Evolutionary conservation across 2,329 filamentous ascomycete species (phyloP).

Genomic region (Alternaria triticimaculans): DNA sequence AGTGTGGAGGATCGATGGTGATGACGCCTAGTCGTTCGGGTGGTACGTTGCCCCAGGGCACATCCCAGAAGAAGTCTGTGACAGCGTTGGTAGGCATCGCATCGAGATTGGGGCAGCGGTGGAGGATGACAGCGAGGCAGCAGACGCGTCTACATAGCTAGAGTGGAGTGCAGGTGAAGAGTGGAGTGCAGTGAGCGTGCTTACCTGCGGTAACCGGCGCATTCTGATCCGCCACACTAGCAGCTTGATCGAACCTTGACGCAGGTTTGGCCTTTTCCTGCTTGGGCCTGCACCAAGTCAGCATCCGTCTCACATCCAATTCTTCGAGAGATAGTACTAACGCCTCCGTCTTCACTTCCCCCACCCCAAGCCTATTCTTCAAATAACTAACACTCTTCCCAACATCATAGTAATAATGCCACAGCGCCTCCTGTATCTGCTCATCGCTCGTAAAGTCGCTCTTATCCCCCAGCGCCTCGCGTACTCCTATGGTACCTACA

Average conservation of each 20-base stretch:
- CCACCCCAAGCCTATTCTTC: constrained; percentile 59
- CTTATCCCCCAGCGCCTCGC: constrained; percentile 66
- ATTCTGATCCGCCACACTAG: constrained; percentile 46
- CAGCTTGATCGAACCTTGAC: constrained; percentile 55
- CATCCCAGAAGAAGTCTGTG: constrained; percentile 76
- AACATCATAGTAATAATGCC: constrained; percentile 96
- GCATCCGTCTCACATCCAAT: too few relatives aligned
- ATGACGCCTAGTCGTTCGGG: constrained; percentile 66
- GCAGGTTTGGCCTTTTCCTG: constrained; percentile 46
- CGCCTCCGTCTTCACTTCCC: constrained; percentile 25
- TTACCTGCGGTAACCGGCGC: constrained; percentile 55
- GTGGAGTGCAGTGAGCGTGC: constrained; percentile 38
- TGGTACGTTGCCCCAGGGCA: constrained; percentile 83
- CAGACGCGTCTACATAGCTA: constrained; percentile 20
- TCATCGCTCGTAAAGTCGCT: constrained; percentile 65
- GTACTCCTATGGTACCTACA: constrained; percentile 70
- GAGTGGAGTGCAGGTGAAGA: constrained; percentile 15
- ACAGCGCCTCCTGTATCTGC: constrained; percentile 88
- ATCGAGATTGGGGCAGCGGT: constrained; percentile 44
- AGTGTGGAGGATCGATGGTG: constrained; percentile 66
- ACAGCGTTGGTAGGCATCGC: constrained; percentile 26
- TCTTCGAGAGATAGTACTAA: too few relatives aligned
- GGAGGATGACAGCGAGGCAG: constrained; percentile 12
- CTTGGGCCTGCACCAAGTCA: constrained; percentile 27
- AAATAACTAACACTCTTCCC: constrained; percentile 84